phyloP scores from a whole-genome alignment of 257 asterid genomes.

The Perilla frutescens region DNA sequence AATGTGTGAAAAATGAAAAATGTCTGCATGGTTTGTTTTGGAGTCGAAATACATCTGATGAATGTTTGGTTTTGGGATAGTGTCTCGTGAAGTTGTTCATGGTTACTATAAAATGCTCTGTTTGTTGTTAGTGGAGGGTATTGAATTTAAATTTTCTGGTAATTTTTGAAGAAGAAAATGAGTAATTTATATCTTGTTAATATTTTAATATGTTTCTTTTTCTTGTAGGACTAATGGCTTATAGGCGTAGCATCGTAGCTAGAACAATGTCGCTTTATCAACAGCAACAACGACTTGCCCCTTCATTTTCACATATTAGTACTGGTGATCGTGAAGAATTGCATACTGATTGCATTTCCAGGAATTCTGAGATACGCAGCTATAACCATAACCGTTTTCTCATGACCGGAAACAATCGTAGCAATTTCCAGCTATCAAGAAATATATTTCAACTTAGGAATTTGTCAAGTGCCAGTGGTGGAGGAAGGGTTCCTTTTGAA shows the following conservation, averaged over 20 bases:
- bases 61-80: too few species aligned
- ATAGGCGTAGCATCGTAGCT: conserved; percentile 57
- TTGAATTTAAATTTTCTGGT: too few species aligned
- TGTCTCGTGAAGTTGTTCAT: too few species aligned
- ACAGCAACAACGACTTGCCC: conserved; percentile 54
- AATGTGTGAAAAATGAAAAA: background rate
- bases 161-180: too few species aligned
- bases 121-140: too few species aligned
- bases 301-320: conserved; percentile 56
- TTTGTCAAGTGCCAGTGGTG: conserved; percentile 59
- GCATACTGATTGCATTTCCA: conserved; percentile 25
- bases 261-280: conserved; percentile 48
- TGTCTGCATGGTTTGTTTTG: background rate
- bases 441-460: conserved; percentile 50
- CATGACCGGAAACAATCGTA: conserved; percentile 32
- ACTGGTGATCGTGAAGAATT: conserved; percentile 43
- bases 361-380: conserved; percentile 34
- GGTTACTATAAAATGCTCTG: too few species aligned
- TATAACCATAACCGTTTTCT: conserved; percentile 41
- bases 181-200: background rate
- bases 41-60: background rate
- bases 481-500: conserved; percentile 59
- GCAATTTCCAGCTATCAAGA: conserved; percentile 39
- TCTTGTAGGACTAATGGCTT: conserved; percentile 59
- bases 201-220: background rate